phyloP scores from a whole-genome alignment of 2,329 filamentous ascomycete genomes.

The Arachnopeziza araneosa region DNA sequence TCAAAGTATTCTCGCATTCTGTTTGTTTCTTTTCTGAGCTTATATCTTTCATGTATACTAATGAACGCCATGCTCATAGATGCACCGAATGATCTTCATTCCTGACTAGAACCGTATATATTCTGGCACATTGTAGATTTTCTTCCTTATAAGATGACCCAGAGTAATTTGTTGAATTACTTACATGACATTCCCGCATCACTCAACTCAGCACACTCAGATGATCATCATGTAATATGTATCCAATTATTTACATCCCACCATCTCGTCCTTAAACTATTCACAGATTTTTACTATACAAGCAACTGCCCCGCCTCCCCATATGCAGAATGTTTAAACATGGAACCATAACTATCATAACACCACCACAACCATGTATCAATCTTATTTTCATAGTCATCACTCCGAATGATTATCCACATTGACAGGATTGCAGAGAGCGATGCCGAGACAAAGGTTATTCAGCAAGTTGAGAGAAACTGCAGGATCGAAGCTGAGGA shows the following conservation, averaged over 20 bases:
- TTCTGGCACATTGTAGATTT: not conserved
- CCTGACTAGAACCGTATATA: not conserved
- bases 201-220: not conserved
- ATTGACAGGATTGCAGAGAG: constrained; percentile 19
- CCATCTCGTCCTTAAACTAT: too few relatives aligned
- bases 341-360: not conserved
- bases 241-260: too few relatives aligned
- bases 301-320: too few relatives aligned
- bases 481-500: constrained; percentile 9
- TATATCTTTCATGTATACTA: not conserved
- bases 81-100: not conserved
- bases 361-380: not conserved
- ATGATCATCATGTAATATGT: not conserved
- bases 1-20: not conserved
- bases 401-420: constrained; percentile 3
- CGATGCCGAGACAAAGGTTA: constrained; percentile 16
- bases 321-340: too few relatives aligned
- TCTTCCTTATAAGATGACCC: not conserved
- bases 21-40: not conserved
- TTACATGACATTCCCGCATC: not conserved
- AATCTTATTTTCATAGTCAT: not conserved
- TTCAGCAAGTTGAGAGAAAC: constrained; percentile 7
- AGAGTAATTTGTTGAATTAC: not conserved
- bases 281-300: too few relatives aligned
- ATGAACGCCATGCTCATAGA: not conserved